A percentile compares a stretch with the other conserved stretches of the same genome.
Evolutionary conservation across 1,284 basidiomycete species (phyloP).

Genomic region (Malassezia obtusa): DNA sequence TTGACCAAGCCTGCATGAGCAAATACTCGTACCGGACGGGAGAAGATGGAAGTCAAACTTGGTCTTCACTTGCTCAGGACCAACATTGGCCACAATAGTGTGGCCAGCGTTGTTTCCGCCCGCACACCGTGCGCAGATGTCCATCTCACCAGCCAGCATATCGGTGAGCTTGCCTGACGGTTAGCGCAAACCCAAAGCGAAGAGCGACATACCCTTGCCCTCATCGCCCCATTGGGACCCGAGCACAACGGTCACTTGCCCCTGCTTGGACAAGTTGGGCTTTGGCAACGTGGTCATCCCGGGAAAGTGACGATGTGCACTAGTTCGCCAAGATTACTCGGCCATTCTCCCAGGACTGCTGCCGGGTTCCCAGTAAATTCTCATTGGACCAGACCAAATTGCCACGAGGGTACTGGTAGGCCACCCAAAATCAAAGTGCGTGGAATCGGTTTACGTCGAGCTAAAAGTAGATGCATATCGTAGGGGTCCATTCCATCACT

Average conservation of each 20-base stretch:
- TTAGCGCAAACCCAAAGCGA: too few relatives aligned
- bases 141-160: conserved; percentile 58
- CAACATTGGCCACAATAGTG: conserved; percentile 78
- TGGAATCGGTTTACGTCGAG: too few relatives aligned
- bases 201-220: conserved; percentile 30
- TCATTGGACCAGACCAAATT: not conserved
- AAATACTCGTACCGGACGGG: conserved; percentile 66
- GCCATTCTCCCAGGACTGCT: too few relatives aligned
- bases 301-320: not conserved
- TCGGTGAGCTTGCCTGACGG: conserved; percentile 43
- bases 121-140: conserved; percentile 90
- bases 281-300: conserved; percentile 44
- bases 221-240: conserved; percentile 48
- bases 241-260: conserved; percentile 43
- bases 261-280: conserved; percentile 35
- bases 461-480: too few relatives aligned
- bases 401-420: not conserved
- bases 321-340: not conserved
- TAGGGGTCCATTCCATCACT: not conserved
- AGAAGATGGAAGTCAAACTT: conserved; percentile 93
- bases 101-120: conserved; percentile 98
- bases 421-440: too few relatives aligned
- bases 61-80: conserved; percentile 61
- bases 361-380: too few relatives aligned
- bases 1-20: conserved; percentile 68